Percentiles rank a stretch among this genome's conserved stretches.
Evolutionary conservation across 306 rosid genomes (phyloP).

Genomic region (Parietaria judaica): DNA sequence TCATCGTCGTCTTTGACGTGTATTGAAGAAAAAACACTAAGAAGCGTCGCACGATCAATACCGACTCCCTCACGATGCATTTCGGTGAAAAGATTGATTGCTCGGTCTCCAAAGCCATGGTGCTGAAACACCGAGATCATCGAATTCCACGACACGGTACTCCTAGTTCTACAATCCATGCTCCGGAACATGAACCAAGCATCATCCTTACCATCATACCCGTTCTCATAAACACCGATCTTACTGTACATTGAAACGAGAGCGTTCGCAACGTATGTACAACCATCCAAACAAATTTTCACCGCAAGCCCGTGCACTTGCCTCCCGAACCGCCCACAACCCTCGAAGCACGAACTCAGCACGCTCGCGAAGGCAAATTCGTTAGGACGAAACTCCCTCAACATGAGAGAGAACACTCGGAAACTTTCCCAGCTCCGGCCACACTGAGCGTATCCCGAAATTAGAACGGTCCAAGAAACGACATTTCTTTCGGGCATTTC

Average conservation of each 20-base stretch:
- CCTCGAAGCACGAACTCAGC: slow-evolving; percentile 40
- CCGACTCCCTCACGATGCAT: slow-evolving; percentile 52
- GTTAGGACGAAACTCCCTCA: slow-evolving; percentile 45
- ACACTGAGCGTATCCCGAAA: slow-evolving; percentile 59
- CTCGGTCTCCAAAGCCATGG: slow-evolving; percentile 48
- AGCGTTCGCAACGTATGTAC: slow-evolving; percentile 59
- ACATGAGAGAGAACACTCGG: slow-evolving; percentile 43
- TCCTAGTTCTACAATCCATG: slow-evolving; percentile 47
- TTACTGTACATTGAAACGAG: slow-evolving; percentile 78
- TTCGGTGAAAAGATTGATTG: slow-evolving; percentile 42
- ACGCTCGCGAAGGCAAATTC: slow-evolving; percentile 76
- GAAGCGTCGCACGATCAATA: slow-evolving; percentile 59
- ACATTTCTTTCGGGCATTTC: slow-evolving; percentile 54
- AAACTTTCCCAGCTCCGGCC: slow-evolving; percentile 36
- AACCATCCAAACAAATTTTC: slow-evolving; percentile 61
- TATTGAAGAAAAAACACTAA: slow-evolving; percentile 54
- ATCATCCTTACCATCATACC: slow-evolving; percentile 29
- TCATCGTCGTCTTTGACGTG: slow-evolving; percentile 23
- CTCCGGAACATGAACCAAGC: slow-evolving; percentile 58
- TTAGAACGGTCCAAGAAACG: slow-evolving; percentile 81
- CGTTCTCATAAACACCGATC: slow-evolving; percentile 13
- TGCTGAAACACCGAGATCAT: slow-evolving; percentile 71
- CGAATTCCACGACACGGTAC: slow-evolving; percentile 78
- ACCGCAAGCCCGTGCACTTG: slow-evolving; percentile 74
- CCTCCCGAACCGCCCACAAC: slow-evolving; percentile 36